Percentiles rank a stretch among this genome's conserved stretches.
phyloP scores from a whole-genome alignment of 78 protist genomes.

The Dictyostelium brefeldianum region DNA sequence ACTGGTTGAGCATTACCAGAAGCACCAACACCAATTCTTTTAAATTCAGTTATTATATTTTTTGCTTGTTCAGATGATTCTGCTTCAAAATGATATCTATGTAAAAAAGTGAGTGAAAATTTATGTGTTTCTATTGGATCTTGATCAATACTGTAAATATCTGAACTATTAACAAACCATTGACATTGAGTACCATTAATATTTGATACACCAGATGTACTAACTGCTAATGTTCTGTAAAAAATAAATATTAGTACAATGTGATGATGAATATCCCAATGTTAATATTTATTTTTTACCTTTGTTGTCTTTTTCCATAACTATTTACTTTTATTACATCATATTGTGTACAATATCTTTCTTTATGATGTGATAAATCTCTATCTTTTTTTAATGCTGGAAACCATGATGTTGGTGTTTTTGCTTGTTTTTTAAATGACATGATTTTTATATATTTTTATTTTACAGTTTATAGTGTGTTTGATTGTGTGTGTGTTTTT shows the following conservation, averaged over 20 bases:
- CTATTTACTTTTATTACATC: constrained; percentile 63
- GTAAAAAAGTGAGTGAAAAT: constrained; percentile 58
- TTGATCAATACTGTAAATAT: constrained; percentile 46
- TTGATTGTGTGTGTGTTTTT: too few relatives aligned
- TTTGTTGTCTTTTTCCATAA: constrained; percentile 74
- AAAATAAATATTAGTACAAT: too few relatives aligned
- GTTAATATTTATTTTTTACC: constrained; percentile 11
- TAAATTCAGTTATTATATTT: constrained; percentile 44
- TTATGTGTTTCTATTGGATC: constrained; percentile 31
- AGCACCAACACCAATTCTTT: constrained; percentile 33
- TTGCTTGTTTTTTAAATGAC: constrained; percentile 59
- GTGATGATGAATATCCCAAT: too few relatives aligned
- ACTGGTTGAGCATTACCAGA: background rate
- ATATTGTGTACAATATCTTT: background rate
- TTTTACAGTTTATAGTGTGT: too few relatives aligned
- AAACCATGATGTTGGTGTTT: constrained; percentile 60
- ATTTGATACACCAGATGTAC: constrained; percentile 54
- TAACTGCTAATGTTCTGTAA: constrained; percentile 61
- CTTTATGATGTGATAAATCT: constrained; percentile 66
- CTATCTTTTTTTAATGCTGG: constrained; percentile 49
- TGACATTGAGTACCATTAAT: constrained; percentile 64
- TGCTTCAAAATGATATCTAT: constrained; percentile 63
- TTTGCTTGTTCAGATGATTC: constrained; percentile 69
- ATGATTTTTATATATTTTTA: background rate
- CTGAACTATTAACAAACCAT: constrained; percentile 59